Percentiles rank a stretch among this genome's conserved stretches.
Conservation (phyloP, 495 filamentous ascomycete species). For the Oleoguttula mirabilis region DNA sequence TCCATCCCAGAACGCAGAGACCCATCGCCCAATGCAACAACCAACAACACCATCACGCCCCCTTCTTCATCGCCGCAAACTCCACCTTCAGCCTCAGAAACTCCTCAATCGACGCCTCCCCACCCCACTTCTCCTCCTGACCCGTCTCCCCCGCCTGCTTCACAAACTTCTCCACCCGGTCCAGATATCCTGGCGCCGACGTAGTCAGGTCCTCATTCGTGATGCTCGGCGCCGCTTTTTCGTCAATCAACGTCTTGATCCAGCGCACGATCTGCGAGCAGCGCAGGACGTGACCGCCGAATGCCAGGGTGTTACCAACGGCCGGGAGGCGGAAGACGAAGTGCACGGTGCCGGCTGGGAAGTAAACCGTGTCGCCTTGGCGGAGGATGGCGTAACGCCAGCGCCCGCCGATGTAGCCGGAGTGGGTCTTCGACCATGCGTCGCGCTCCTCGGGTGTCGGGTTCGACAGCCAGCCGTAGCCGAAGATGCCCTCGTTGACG, state of each 20-base stretch:
- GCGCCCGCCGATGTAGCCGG: slow-evolving; percentile 16
- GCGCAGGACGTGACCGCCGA: slow-evolving; percentile 20
- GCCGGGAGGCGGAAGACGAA: slow-evolving; percentile 25
- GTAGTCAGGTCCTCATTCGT: slow-evolving; percentile 19
- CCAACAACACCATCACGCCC: too few species aligned
- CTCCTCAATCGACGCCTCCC: slow-evolving; percentile 6
- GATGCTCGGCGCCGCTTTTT: slow-evolving; percentile 4
- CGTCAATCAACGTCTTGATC: slow-evolving; percentile 9
- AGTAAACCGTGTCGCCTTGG: slow-evolving; percentile 27
- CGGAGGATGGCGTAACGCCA: slow-evolving; percentile 28
- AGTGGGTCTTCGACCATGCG: slow-evolving; percentile 18
- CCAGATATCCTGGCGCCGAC: slow-evolving; percentile 11
- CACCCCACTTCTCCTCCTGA: slow-evolving; percentile 14
- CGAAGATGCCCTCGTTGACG: slow-evolving; percentile 25
- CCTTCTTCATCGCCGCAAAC: neutral
- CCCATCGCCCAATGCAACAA: too few species aligned
- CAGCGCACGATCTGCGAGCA: slow-evolving; percentile 18
- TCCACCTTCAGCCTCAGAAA: slow-evolving; percentile 12
- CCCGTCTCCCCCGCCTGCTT: slow-evolving; percentile 13
- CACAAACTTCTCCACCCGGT: slow-evolving; percentile 13
- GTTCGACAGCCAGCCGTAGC: slow-evolving; percentile 26
- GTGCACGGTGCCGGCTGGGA: slow-evolving; percentile 28
- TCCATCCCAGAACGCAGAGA: too few species aligned
- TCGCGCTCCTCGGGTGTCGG: slow-evolving; percentile 21
- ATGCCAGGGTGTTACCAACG: slow-evolving; percentile 16